Conservation (phyloP, 2,329 filamentous ascomycete genomes). For the Penicillium brevicompactum region DNA sequence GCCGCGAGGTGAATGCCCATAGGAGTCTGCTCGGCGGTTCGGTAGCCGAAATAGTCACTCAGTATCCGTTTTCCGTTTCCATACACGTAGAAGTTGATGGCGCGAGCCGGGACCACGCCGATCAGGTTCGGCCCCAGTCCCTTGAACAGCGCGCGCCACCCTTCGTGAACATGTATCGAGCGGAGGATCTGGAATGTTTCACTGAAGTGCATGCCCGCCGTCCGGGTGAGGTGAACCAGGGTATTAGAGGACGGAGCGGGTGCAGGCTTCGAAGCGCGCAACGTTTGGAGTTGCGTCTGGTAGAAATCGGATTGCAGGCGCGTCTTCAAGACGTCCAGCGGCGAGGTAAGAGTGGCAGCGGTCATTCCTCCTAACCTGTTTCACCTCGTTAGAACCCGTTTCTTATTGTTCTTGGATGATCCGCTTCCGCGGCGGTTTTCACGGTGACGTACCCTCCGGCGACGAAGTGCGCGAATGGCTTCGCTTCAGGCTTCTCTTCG, state of each 20-base stretch:
- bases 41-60: conserved; percentile 62
- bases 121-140: conserved; percentile 87
- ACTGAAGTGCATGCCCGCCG: conserved; percentile 71
- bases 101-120: conserved; percentile 83
- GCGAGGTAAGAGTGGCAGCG: conserved; percentile 86
- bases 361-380: conserved; percentile 83
- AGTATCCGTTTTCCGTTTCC: conserved; percentile 87
- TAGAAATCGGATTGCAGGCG: conserved; percentile 94
- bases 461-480: conserved; percentile 89
- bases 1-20: conserved; percentile 76
- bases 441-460: conserved; percentile 73
- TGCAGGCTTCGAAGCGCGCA: conserved; percentile 61
- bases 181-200: conserved; percentile 86
- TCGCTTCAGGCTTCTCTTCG: conserved; percentile 51
- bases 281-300: conserved; percentile 72
- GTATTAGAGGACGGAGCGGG: conserved; percentile 51
- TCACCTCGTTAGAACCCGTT: neutral
- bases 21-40: conserved; percentile 54
- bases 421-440: neutral
- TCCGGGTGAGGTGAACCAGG: conserved; percentile 65
- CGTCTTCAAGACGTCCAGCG: conserved; percentile 91
- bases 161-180: conserved; percentile 78
- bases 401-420: neutral
- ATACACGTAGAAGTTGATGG: conserved; percentile 93
- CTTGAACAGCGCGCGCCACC: conserved; percentile 87